Conservation (phyloP, 2,329 filamentous ascomycete species). For the Ophiosphaerella herpotricha region DNA sequence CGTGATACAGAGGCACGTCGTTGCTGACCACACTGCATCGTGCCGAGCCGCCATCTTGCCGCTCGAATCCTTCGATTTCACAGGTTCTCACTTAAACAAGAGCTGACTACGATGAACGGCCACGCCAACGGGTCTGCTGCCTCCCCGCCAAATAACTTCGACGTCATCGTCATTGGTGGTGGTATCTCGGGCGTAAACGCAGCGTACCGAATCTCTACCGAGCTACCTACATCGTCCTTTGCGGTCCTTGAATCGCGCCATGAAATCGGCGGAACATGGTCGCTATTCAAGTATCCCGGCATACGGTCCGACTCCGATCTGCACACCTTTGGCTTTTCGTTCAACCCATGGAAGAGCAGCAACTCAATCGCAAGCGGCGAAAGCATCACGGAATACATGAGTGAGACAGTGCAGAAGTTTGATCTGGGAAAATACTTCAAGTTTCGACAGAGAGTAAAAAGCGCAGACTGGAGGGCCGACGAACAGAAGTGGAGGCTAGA, state of each 20-base stretch:
- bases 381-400: slow-evolving; percentile 51
- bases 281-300: slow-evolving; percentile 76
- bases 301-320: slow-evolving; percentile 60
- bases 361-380: slow-evolving; percentile 53
- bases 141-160: slow-evolving; percentile 30
- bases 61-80: background rate
- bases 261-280: slow-evolving; percentile 76
- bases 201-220: slow-evolving; percentile 69
- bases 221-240: slow-evolving; percentile 62
- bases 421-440: slow-evolving; percentile 54
- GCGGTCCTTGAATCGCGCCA: slow-evolving; percentile 70
- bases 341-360: slow-evolving; percentile 67
- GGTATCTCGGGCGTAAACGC: slow-evolving; percentile 78
- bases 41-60: background rate
- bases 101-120: slow-evolving; percentile 17
- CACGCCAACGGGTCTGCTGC: slow-evolving; percentile 11
- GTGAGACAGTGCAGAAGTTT: slow-evolving; percentile 49
- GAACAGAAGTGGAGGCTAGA: slow-evolving; percentile 54
- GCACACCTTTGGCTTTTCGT: slow-evolving; percentile 64
- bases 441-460: slow-evolving; percentile 49
- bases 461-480: slow-evolving; percentile 52
- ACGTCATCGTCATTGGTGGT: slow-evolving; percentile 68
- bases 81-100: background rate
- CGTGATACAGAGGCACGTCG: too few species aligned
- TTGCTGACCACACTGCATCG: background rate